phyloP scores from a whole-genome alignment of 768 basidiomycete genomes.

The Pisolithus tinctorius region DNA sequence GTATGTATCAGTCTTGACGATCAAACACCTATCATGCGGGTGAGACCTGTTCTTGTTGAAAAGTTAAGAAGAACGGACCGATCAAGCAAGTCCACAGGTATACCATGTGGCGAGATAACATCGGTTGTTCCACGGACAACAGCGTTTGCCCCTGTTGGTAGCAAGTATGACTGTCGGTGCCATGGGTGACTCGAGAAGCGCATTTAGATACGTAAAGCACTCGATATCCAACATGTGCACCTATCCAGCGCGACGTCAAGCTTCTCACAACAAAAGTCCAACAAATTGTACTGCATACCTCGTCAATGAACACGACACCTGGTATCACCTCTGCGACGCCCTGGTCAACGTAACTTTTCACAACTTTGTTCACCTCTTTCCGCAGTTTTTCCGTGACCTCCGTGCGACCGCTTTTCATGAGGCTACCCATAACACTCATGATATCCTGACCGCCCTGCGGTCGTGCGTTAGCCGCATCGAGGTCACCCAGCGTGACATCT shows the following conservation, averaged over 20 bases:
- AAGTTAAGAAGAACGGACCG: conserved; percentile 42
- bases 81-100: conserved; percentile 91
- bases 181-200: conserved; percentile 91
- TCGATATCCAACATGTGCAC: conserved; percentile 99
- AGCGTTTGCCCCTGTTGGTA: conserved; percentile 89
- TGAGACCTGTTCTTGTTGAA: conserved; percentile 6
- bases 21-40: conserved; percentile 62
- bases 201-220: conserved; percentile 97
- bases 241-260: conserved; percentile 34
- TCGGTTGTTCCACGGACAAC: conserved; percentile 92
- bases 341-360: conserved; percentile 95
- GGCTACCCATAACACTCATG: conserved; percentile 93
- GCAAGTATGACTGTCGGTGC: conserved; percentile 97
- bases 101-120: conserved; percentile 85
- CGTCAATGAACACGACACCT: conserved; percentile 97
- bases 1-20: conserved; percentile 88
- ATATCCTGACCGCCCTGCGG: conserved; percentile 97
- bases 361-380: conserved; percentile 94
- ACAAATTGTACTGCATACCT: conserved; percentile 47
- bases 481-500: conserved; percentile 89
- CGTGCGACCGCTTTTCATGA: conserved; percentile 89
- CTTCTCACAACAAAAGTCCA: neutral
- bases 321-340: conserved; percentile 97
- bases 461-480: conserved; percentile 94
- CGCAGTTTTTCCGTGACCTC: conserved; percentile 97